Conservation (phyloP, 352 stramenopile species). For the Thraustochytrium sp. region DNA sequence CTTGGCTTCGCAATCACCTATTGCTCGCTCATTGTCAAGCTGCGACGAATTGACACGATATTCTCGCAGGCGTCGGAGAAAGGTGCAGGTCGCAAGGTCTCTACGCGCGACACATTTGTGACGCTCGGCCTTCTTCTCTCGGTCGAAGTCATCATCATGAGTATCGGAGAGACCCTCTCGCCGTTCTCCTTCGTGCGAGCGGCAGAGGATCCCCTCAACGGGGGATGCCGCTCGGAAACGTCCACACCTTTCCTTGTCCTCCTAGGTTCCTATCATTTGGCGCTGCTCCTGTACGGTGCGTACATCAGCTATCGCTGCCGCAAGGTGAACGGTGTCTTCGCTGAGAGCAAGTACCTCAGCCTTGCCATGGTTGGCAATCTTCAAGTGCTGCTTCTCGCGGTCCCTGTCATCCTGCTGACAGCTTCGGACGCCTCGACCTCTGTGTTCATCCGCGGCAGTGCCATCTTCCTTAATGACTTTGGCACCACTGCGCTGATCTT, state of each 20-base stretch:
- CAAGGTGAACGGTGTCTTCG: constrained; percentile 8
- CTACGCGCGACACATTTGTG: background rate
- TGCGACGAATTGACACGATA: background rate
- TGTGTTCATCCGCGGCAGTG: background rate
- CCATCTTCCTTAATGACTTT: constrained; percentile 32
- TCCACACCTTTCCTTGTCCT: background rate
- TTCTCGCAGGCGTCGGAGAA: background rate
- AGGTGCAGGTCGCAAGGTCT: background rate
- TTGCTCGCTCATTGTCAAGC: background rate
- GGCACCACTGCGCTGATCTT: constrained; percentile 19
- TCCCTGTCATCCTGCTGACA: background rate
- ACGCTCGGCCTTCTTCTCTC: background rate
- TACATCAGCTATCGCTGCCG: constrained; percentile 7
- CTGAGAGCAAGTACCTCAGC: constrained; percentile 12
- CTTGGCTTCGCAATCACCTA: constrained; percentile 16
- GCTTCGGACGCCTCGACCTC: background rate
- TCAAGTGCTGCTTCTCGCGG: background rate
- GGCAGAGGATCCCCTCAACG: background rate
- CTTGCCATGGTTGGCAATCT: constrained; percentile 11
- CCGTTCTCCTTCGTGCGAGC: background rate
- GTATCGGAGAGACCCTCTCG: background rate
- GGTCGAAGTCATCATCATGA: background rate
- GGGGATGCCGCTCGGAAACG: background rate
- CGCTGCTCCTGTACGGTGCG: constrained; percentile 5
- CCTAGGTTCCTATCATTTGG: background rate